A percentile compares a stretch with the other conserved stretches of the same genome.
phyloP scores from a whole-genome alignment of 345 rosid species.

The Triadica sebifera region DNA sequence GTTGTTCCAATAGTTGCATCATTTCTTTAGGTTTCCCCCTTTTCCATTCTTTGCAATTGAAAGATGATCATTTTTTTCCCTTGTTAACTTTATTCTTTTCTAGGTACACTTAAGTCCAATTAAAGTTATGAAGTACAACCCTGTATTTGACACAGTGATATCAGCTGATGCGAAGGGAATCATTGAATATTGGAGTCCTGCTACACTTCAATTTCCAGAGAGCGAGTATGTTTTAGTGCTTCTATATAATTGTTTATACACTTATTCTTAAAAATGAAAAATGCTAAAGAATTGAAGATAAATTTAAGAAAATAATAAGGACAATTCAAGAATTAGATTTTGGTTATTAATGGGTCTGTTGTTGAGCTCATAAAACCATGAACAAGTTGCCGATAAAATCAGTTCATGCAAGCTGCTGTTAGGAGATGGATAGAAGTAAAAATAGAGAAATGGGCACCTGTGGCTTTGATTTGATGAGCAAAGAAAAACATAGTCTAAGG shows the following conservation, averaged over 20 bases:
- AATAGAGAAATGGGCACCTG: slow-evolving; percentile 16
- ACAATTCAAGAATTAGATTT: too few relatives aligned
- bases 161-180: slow-evolving; percentile 84
- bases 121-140: slow-evolving; percentile 76
- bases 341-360: too few relatives aligned
- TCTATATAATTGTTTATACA: background rate
- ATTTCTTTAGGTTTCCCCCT: background rate
- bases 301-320: too few relatives aligned
- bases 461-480: too few relatives aligned
- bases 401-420: slow-evolving; percentile 17
- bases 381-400: too few relatives aligned
- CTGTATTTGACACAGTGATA: slow-evolving; percentile 64
- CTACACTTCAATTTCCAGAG: slow-evolving; percentile 76
- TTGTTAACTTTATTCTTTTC: slow-evolving; percentile 1
- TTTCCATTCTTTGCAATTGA: background rate
- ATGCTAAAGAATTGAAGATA: too few relatives aligned
- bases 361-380: too few relatives aligned
- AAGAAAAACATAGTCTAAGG: too few relatives aligned
- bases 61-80: background rate
- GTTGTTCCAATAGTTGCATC: background rate
- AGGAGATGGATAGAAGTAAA: slow-evolving; percentile 3
- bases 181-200: slow-evolving; percentile 86
- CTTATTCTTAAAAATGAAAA: too few relatives aligned
- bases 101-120: slow-evolving; percentile 64
- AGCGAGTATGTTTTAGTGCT: slow-evolving; percentile 54